Conservation (phyloP, 164 flowering plant species). For the Nymphaea thermarum region DNA sequence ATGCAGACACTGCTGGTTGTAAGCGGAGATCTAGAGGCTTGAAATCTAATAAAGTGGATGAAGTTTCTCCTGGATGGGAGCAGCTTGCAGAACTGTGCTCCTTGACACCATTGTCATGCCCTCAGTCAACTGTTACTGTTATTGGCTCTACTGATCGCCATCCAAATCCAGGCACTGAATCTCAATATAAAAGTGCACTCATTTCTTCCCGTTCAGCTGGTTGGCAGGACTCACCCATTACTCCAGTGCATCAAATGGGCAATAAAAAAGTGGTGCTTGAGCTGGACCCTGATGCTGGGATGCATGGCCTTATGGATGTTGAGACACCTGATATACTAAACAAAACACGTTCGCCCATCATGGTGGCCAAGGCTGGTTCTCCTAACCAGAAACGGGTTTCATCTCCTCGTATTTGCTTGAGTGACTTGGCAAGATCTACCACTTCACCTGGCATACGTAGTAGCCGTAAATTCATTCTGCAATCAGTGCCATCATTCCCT, state of each 20-base stretch:
- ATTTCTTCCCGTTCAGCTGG: conserved; percentile 15
- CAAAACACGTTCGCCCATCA: conserved; percentile 24
- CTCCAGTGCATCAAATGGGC: conserved; percentile 22
- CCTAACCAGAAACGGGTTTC: conserved; percentile 65
- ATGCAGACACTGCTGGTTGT: conserved; percentile 9
- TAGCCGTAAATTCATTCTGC: conserved; percentile 61
- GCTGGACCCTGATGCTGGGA: conserved; percentile 17
- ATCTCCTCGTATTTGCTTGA: conserved; percentile 36
- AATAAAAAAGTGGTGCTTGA: conserved; percentile 12
- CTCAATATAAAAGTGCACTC: not conserved
- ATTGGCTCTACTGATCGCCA: conserved; percentile 20
- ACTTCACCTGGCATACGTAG: conserved; percentile 38
- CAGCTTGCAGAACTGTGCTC: conserved; percentile 11
- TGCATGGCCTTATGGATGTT: conserved; percentile 24
- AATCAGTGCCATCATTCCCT: conserved; percentile 54
- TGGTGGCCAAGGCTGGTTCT: conserved; percentile 46
- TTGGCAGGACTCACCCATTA: conserved; percentile 36
- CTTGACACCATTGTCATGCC: conserved; percentile 14
- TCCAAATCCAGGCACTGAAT: not conserved
- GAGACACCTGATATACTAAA: conserved; percentile 51
- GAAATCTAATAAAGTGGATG: conserved; percentile 6
- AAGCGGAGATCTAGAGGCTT: conserved; percentile 11
- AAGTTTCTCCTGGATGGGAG: conserved; percentile 17
- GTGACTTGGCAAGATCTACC: conserved; percentile 25
- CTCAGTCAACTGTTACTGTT: conserved; percentile 13